Evolutionary conservation across 1,284 basidiomycete genomes (phyloP).

Genomic region (Puccinia novopanici): DNA sequence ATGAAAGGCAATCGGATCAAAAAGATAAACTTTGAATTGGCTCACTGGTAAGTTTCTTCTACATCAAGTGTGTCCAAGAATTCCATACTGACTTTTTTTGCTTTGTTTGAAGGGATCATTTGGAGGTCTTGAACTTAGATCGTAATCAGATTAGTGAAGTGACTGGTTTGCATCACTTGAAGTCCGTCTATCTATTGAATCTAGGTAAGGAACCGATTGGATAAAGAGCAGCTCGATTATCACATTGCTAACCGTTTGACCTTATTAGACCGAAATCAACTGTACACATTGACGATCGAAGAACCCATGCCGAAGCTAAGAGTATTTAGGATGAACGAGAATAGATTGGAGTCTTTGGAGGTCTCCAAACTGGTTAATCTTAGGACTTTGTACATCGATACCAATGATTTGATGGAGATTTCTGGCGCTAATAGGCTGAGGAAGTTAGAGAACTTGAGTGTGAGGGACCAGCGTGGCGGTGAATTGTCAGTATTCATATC

Average conservation of each 20-base stretch:
- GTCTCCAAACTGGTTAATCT: constrained; percentile 71
- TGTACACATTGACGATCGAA: constrained; percentile 59
- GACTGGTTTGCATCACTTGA: constrained; percentile 67
- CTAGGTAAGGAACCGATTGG: constrained; percentile 67
- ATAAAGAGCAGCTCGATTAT: not conserved
- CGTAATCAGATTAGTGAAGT: constrained; percentile 72
- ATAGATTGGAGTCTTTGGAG: constrained; percentile 72
- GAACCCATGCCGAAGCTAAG: constrained; percentile 69
- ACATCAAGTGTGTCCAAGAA: not conserved
- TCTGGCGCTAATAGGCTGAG: constrained; percentile 64
- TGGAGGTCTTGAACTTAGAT: constrained; percentile 83
- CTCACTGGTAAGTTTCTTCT: constrained; percentile 68
- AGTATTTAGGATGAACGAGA: constrained; percentile 82
- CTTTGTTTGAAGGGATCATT: constrained; percentile 52
- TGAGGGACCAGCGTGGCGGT: constrained; percentile 80
- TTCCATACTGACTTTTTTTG: not conserved
- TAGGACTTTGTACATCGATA: constrained; percentile 88
- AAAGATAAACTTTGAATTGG: constrained; percentile 67
- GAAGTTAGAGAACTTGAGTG: constrained; percentile 82
- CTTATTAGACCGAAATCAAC: constrained; percentile 71
- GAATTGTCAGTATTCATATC: constrained; percentile 67
- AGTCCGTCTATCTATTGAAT: constrained; percentile 72
- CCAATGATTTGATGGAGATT: constrained; percentile 69
- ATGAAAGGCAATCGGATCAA: constrained; percentile 74
- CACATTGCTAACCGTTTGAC: not conserved